Evolutionary conservation across 345 rosid species (phyloP).

Genomic region (Noccaea bulbosa): DNA sequence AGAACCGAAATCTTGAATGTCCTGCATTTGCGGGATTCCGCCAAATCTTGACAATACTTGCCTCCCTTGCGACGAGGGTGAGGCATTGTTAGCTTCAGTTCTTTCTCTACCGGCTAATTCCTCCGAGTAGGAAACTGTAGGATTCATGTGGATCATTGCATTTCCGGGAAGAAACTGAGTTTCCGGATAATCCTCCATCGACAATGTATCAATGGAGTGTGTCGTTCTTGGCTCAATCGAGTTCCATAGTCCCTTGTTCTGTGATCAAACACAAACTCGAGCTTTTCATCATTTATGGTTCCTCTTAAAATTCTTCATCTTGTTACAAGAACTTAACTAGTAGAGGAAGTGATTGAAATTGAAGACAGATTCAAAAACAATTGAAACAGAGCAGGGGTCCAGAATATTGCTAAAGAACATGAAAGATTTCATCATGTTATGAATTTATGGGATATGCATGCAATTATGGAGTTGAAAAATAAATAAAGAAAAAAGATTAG

Average conservation of each 20-base stretch:
- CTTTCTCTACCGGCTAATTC: conserved; percentile 49
- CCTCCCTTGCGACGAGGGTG: conserved; percentile 59
- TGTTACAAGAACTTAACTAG: conserved; percentile 3
- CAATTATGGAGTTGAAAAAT: conserved; percentile 24
- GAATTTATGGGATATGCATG: conserved; percentile 32
- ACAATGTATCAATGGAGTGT: conserved; percentile 34
- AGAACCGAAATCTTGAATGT: conserved; percentile 58
- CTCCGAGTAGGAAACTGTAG: conserved; percentile 31
- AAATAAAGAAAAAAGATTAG: conserved; percentile 36
- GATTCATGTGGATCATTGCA: conserved; percentile 40
- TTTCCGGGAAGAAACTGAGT: conserved; percentile 20
- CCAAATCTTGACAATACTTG: conserved; percentile 63
- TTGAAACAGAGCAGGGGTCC: conserved; percentile 23
- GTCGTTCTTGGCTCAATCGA: conserved; percentile 52
- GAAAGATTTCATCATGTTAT: conserved; percentile 15
- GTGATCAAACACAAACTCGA: conserved; percentile 39
- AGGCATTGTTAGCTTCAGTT: conserved; percentile 40
- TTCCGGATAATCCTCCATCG: conserved; percentile 38
- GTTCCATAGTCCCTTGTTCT: conserved; percentile 53
- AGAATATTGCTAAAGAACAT: conserved; percentile 19
- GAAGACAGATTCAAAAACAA: not conserved
- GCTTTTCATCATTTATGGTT: conserved; percentile 23
- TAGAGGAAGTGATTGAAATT: conserved; percentile 1
- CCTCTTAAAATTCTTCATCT: not conserved
- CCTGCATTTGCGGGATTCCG: conserved; percentile 56